These are phyloP conservation scores for Groenewaldozyma salmanticensis DNA, from an alignment of 805 yeast species.

Conservation along the genomic window DNA sequence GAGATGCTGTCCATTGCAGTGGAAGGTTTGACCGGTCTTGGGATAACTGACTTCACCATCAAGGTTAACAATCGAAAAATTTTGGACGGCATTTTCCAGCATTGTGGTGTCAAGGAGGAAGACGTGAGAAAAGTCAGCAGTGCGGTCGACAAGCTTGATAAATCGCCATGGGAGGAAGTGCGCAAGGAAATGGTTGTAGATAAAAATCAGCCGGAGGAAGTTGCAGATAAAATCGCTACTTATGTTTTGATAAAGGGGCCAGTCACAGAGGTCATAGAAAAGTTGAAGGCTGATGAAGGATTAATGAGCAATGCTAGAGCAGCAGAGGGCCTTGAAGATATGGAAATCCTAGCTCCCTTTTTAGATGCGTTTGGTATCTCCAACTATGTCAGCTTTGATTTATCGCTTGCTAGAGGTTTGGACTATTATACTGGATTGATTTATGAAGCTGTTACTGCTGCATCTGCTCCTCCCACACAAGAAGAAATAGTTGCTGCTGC, in stretches of 20 bases:
- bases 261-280: slow-evolving; percentile 35
- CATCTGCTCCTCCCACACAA: slow-evolving; percentile 79
- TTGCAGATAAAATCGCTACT: slow-evolving; percentile 87
- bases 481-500: slow-evolving; percentile 18
- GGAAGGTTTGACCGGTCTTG: slow-evolving; percentile 76
- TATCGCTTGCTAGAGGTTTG: slow-evolving; percentile 93
- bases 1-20: slow-evolving; percentile 74
- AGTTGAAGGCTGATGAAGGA: slow-evolving; percentile 46
- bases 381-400: slow-evolving; percentile 66
- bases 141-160: slow-evolving; percentile 95
- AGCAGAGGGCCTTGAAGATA: slow-evolving; percentile 69
- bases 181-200: slow-evolving; percentile 86
- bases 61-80: slow-evolving; percentile 93
- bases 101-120: slow-evolving; percentile 88
- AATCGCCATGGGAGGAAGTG: slow-evolving; percentile 91
- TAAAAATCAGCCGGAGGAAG: slow-evolving; percentile 81
- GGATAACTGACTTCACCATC: slow-evolving; percentile 81
- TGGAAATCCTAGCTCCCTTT: slow-evolving; percentile 64
- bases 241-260: slow-evolving; percentile 77
- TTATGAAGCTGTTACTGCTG: slow-evolving; percentile 91
- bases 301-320: slow-evolving; percentile 64
- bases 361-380: slow-evolving; percentile 67
- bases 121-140: slow-evolving; percentile 89
- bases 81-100: slow-evolving; percentile 89
- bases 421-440: slow-evolving; percentile 97